Conservation (phyloP, 2,329 filamentous ascomycete species). For the Saccharata proteae region DNA sequence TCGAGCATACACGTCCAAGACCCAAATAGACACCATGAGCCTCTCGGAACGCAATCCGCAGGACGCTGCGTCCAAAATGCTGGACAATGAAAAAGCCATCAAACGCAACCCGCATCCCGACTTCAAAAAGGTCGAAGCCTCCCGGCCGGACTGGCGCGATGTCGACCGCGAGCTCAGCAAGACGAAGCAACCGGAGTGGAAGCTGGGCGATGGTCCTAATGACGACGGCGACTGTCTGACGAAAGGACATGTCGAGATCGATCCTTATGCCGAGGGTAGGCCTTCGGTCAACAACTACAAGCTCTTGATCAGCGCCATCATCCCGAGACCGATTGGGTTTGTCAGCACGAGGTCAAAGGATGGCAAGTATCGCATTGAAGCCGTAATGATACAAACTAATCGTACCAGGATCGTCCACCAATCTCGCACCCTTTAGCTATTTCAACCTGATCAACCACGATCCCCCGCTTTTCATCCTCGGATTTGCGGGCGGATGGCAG, state of each 20-base stretch:
- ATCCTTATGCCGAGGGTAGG: slow-evolving; percentile 63
- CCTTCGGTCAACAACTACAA: slow-evolving; percentile 73
- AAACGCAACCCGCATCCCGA: slow-evolving; percentile 60
- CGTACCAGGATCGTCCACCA: slow-evolving; percentile 36
- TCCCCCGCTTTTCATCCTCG: slow-evolving; percentile 67
- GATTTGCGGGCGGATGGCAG: slow-evolving; percentile 44
- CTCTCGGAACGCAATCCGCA: too few relatives aligned
- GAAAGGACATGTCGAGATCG: slow-evolving; percentile 61
- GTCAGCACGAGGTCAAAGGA: slow-evolving; percentile 48
- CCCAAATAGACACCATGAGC: neutral
- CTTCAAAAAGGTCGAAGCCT: slow-evolving; percentile 60
- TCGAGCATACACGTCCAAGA: too few relatives aligned
- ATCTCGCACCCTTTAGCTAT: slow-evolving; percentile 81
- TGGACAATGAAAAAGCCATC: slow-evolving; percentile 34
- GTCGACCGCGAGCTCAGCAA: slow-evolving; percentile 46
- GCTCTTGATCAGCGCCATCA: slow-evolving; percentile 69
- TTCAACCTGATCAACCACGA: slow-evolving; percentile 76
- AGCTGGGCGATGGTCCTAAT: slow-evolving; percentile 54
- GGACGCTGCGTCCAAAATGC: too few relatives aligned
- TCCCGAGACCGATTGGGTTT: slow-evolving; percentile 69
- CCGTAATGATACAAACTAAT: neutral
- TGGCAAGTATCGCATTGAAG: slow-evolving; percentile 29
- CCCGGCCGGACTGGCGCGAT: slow-evolving; percentile 49
- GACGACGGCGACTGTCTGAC: slow-evolving; percentile 34
- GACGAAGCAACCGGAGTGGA: slow-evolving; percentile 54